Conservation (phyloP, 2,329 filamentous ascomycete genomes). For the Onygena corvina region DNA sequence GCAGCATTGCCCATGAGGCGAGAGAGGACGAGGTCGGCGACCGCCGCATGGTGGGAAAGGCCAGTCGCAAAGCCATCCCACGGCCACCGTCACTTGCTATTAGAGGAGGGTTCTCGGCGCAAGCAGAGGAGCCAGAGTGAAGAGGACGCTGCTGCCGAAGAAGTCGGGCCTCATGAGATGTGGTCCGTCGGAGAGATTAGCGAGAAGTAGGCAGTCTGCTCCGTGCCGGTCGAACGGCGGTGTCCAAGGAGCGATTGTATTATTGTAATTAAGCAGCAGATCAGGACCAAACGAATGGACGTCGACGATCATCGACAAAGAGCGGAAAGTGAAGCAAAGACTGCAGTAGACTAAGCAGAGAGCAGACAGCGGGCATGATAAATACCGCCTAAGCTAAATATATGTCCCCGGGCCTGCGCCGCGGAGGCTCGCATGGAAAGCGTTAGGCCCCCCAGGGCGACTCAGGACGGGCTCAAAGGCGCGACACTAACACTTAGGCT, state of each 20-base stretch:
- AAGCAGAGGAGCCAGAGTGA: neutral
- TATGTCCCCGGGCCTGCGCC: neutral
- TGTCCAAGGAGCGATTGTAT: neutral
- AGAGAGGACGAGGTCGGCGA: neutral
- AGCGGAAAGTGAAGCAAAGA: neutral
- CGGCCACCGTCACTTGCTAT: neutral
- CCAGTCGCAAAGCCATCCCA: neutral
- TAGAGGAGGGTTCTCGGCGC: neutral
- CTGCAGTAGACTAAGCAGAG: neutral
- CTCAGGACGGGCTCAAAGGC: neutral
- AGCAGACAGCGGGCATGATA: neutral
- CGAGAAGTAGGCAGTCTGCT: too few relatives aligned
- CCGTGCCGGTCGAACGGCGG: neutral
- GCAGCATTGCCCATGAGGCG: neutral
- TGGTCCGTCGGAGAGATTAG: neutral
- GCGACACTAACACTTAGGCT: too few relatives aligned
- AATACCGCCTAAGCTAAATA: neutral
- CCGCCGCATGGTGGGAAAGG: neutral
- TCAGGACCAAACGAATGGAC: neutral
- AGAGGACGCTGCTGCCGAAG: neutral
- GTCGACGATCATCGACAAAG: too few relatives aligned
- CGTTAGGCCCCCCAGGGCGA: neutral
- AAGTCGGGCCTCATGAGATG: neutral
- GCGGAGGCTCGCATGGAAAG: conserved; percentile 3
- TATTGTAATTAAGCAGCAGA: too few relatives aligned